These are phyloP conservation scores for Botrytis galanthina DNA, from an alignment of 2,329 filamentous ascomycete genomes.

Conservation along the genomic window DNA sequence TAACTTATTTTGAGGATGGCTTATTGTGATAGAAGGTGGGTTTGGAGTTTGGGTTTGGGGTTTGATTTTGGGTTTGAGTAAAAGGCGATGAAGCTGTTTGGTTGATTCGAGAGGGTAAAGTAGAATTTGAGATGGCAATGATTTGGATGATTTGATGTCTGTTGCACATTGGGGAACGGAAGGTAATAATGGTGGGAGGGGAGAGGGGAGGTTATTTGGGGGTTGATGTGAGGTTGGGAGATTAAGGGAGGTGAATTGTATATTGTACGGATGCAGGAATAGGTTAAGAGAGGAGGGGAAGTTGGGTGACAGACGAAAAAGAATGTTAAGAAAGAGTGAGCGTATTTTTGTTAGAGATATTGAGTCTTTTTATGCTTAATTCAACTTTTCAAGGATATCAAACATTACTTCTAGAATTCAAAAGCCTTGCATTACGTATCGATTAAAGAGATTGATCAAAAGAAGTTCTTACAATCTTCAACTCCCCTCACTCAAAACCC, in stretches of 20 bases:
- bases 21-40: not conserved
- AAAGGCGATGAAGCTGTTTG: not conserved
- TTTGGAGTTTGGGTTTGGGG: not conserved
- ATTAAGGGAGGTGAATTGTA: not conserved
- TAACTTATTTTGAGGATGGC: not conserved
- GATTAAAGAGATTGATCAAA: too few species aligned
- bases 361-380: accelerated
- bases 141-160: not conserved
- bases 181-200: not conserved
- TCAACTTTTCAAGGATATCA: not conserved
- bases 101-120: not conserved
- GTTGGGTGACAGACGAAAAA: not conserved
- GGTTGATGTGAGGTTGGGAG: not conserved
- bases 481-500: not conserved
- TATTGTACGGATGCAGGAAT: not conserved
- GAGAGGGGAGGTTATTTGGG: too few species aligned
- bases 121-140: not conserved
- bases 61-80: too few species aligned
- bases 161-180: not conserved
- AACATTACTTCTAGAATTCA: accelerated
- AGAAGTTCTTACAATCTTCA: not conserved
- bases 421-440: too few species aligned
- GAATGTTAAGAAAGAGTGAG: too few species aligned
- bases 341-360: accelerated
- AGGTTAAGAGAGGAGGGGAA: not conserved